Evolutionary conservation across 148 eudicot genomes (phyloP).

Genomic region (Silene uniflora): DNA sequence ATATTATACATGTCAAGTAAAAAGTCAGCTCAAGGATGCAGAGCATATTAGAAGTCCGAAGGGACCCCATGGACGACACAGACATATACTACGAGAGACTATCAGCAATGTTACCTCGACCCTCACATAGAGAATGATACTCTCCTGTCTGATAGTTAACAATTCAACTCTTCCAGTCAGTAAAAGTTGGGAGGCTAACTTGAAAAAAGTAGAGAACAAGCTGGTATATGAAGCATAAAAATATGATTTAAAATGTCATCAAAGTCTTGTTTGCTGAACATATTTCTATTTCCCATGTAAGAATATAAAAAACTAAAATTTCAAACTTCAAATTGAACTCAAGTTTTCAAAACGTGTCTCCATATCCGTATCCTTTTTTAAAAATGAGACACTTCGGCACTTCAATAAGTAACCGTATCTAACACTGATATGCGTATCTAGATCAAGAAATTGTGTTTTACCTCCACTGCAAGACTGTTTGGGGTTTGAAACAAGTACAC

Average conservation of each 20-base stretch:
- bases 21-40: background rate
- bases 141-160: too few species aligned
- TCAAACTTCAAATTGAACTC: background rate
- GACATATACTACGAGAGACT: background rate
- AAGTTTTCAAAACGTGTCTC: background rate
- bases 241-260: background rate
- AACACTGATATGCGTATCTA: background rate
- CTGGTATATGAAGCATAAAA: background rate
- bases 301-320: too few species aligned
- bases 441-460: slow-evolving; percentile 18
- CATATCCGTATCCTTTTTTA: background rate
- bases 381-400: background rate
- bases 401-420: background rate
- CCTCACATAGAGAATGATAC: too few species aligned
- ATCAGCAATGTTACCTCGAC: background rate
- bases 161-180: too few species aligned
- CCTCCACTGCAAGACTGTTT: slow-evolving; percentile 43
- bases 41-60: background rate
- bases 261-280: background rate
- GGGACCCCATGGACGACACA: background rate
- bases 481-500: slow-evolving; percentile 61
- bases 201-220: too few species aligned
- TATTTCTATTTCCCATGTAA: background rate
- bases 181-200: too few species aligned
- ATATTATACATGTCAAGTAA: background rate